Base-by-base conservation (phyloP, 129 eudicot species). In the Flaveria robusta region DNA sequence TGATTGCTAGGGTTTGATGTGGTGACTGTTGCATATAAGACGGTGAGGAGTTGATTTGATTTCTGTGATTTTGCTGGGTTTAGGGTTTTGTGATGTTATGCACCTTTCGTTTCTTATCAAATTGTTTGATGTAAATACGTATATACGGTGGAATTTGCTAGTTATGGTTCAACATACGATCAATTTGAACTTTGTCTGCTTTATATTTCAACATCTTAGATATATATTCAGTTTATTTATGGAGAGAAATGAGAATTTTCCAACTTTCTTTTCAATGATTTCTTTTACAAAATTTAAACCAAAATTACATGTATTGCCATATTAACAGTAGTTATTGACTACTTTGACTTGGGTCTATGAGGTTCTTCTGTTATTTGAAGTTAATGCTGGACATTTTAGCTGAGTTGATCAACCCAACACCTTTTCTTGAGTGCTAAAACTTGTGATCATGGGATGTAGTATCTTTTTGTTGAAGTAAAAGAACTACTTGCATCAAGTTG, bases 31-130 rank as follows among this genome's bases (percentile, higher is more conserved):
- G 43, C 55, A 15, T 70, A 11, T 5, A 71, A 62, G 39, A 23
- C 59, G 34, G 37, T 64, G 27, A 43, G 41, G n/a, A 26, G 12
- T 78, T 58, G 79, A 22, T 65, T 50, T 50, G 9, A 3, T 54
- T 20, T 47, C 2, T 24, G 49, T 12, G 23, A 16, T 24, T 39
- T 42, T 23, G 19, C 29, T 37, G 83, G 78, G 83, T 79, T 79
- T 79, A 79, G 77, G 82, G 77, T 79, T 79, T 79, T 71, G 77
- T 51, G 74, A 26, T 19, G 26, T 77, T 67, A 5, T 4, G 37
- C 37, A 31, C 7, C 5, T 31, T 31, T 31, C 7, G 37, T 4
- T 31, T 31, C 3, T 39, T 68, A 39, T n/a, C 8, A 65, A 70
- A 16, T 46, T 34, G 71, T 20, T 68, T 68, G 54, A 75, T 22